Conservation (phyloP, 306 rosid species). For the Acacia crassicarpa region DNA sequence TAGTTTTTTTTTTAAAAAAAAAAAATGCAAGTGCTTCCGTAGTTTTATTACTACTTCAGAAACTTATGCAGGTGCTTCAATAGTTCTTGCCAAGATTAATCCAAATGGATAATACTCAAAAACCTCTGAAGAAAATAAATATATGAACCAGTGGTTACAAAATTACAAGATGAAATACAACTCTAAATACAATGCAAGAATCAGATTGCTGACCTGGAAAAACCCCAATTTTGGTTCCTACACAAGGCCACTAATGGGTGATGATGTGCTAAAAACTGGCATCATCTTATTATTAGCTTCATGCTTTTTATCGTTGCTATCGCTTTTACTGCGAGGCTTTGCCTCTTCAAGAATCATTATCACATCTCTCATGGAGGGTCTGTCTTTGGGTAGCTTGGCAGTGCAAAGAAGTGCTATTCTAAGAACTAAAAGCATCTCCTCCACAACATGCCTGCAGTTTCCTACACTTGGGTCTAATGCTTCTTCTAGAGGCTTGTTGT, state of each 20-base stretch:
- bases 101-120: constrained; percentile 30
- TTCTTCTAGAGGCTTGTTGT: constrained; percentile 65
- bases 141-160: constrained; percentile 41
- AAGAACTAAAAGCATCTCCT: constrained; percentile 91
- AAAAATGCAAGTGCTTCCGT: neutral
- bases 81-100: constrained; percentile 24
- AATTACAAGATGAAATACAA: constrained; percentile 23
- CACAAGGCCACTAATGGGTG: constrained; percentile 78
- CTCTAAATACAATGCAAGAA: constrained; percentile 41
- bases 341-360: constrained; percentile 79
- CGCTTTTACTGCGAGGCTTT: constrained; percentile 87
- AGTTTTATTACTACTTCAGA: no score
- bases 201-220: constrained; percentile 12
- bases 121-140: constrained; percentile 22
- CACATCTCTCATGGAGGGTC: constrained; percentile 96
- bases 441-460: constrained; percentile 75
- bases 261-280: constrained; percentile 69
- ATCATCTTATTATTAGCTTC: constrained; percentile 57
- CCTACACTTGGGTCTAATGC: constrained; percentile 81
- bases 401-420: constrained; percentile 91
- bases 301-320: constrained; percentile 48
- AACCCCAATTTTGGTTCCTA: constrained; percentile 42
- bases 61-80: no score
- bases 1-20: no score
- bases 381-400: constrained; percentile 81